Base-by-base conservation (phyloP, 805 yeast genomes). In the Lachancea nothofagi region DNA sequence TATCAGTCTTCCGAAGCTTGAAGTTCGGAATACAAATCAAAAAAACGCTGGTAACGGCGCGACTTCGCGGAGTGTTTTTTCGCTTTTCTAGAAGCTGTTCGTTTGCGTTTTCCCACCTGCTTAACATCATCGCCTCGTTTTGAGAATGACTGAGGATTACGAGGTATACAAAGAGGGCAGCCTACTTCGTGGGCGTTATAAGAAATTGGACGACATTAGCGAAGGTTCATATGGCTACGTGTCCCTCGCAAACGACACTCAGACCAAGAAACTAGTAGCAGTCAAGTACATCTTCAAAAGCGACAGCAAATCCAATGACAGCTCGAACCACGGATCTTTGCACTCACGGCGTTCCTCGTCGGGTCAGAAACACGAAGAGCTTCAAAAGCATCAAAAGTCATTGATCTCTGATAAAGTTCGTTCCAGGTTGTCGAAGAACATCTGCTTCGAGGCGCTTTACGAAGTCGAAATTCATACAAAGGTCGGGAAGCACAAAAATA, bases 151-250 rank as follows among this genome's bases (percentile, higher is more conserved):
- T 22, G 42, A 56, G 22, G 65, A 61, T 45, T 67, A 66, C 50
- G 69, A 65, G 38, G 46, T 62, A 31, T 67, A 67, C 44, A 67
- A 67, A 41, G 69, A 66, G 49, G 73, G 74, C 35, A 67, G 67
- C 14, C 67, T 83, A 32, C 66, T 86, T 41, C 72, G 78, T 44
- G 69, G 69, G 40, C 69, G 83, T 41, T 90, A 87, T 64, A 65
- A 68, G 42, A 80, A 80, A 50, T 70, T 87, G 17, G 78, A 76
- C 42, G 85, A 80, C 55, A 75, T 90, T 43, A 85, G 89, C 55
- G 89, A 86, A 60, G 97, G 97, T 22, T 86, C 97, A 0, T 90
- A 86, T 61, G 97, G 97, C 36, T 74, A 83, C 33, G 97, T 90
- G 7, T 79, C 94, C 2, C 70, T 90, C 19, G 97, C 96, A 7